Percentiles rank a stretch among this genome's conserved stretches.
Conservation (phyloP, 2,329 filamentous ascomycete species). For the Paracorniculantispora psalliotae region DNA sequence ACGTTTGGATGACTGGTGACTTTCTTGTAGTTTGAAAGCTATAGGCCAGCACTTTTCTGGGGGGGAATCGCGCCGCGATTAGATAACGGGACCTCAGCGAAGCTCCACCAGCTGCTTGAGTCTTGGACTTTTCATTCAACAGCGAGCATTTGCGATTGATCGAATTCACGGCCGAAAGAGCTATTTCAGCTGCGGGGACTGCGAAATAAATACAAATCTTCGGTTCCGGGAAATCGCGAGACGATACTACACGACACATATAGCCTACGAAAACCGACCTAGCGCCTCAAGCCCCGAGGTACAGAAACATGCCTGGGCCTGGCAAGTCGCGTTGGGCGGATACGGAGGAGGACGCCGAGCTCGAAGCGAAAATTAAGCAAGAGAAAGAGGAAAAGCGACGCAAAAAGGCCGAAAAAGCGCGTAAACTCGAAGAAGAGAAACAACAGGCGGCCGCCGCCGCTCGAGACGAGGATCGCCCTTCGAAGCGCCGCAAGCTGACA, state of each 20-base stretch:
- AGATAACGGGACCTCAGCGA: background rate
- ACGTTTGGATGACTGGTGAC: background rate
- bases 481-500: slow-evolving; percentile 58
- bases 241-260: slow-evolving; percentile 1
- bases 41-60: background rate
- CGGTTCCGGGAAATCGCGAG: background rate
- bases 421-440: slow-evolving; percentile 50
- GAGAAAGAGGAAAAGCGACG: slow-evolving; percentile 90
- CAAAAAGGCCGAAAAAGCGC: slow-evolving; percentile 75
- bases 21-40: slow-evolving; percentile 14
- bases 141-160: background rate
- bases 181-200: background rate
- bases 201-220: background rate
- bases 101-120: slow-evolving; percentile 8
- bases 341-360: slow-evolving; percentile 72
- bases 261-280: background rate
- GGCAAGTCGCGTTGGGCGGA: slow-evolving; percentile 81
- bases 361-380: slow-evolving; percentile 65
- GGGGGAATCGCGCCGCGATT: background rate
- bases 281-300: background rate
- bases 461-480: slow-evolving; percentile 41
- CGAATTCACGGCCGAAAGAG: background rate
- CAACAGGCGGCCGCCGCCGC: slow-evolving; percentile 31
- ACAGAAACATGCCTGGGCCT: slow-evolving; percentile 50
- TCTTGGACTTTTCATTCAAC: background rate